These are phyloP conservation scores for Fraxinus dipetala DNA, from an alignment of 305 asterid genomes.

Conservation along the genomic window DNA sequence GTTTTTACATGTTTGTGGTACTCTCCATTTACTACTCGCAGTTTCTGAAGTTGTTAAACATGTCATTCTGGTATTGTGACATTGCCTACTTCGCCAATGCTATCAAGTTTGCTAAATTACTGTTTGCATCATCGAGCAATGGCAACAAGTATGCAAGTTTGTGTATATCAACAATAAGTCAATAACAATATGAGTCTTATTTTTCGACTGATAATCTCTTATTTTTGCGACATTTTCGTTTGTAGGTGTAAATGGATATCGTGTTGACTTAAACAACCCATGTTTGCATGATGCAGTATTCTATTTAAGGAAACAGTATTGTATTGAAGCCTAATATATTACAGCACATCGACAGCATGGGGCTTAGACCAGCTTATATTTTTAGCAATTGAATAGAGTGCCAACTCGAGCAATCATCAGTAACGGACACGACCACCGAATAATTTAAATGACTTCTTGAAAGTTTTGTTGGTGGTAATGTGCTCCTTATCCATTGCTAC, in stretches of 20 bases:
- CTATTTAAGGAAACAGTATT: conserved; percentile 24
- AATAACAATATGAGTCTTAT: too few species aligned
- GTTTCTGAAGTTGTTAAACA: not conserved
- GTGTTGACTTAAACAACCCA: conserved; percentile 19
- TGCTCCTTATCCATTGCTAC: not conserved
- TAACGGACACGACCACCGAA: conserved; percentile 25
- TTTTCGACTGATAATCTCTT: not conserved
- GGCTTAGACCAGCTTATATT: not conserved
- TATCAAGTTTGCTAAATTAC: not conserved
- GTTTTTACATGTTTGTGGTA: not conserved
- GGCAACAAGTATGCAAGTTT: not conserved
- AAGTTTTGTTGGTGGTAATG: not conserved
- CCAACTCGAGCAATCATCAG: conserved; percentile 15
- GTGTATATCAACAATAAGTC: too few species aligned
- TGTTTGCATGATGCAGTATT: conserved; percentile 16
- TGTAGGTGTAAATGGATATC: conserved; percentile 20
- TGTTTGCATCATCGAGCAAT: not conserved
- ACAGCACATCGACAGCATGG: conserved; percentile 29
- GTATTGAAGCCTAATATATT: not conserved
- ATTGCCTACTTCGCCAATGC: not conserved
- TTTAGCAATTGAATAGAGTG: conserved; percentile 13
- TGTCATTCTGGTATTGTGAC: not conserved
- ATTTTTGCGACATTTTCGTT: conserved; percentile 15
- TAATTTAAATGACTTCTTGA: not conserved
- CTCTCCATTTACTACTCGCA: not conserved